These are phyloP conservation scores for Talaromyces sp. DNA, from an alignment of 2,329 filamentous ascomycete genomes.

Conservation along the genomic window DNA sequence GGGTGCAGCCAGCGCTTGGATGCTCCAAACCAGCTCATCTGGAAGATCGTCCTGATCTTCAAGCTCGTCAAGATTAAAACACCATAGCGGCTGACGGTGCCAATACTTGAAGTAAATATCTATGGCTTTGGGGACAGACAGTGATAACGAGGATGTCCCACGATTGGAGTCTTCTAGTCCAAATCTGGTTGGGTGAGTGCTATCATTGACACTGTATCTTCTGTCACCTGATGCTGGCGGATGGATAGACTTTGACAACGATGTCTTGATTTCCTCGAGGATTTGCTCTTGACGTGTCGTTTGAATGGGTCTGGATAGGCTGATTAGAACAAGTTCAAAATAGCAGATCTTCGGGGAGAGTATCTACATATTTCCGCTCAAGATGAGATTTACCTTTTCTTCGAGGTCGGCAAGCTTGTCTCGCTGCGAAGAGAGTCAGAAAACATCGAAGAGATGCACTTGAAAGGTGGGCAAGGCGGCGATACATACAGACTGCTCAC, in stretches of 20 bases:
- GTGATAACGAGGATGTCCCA: slow-evolving; percentile 14
- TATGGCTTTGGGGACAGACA: slow-evolving; percentile 17
- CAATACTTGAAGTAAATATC: slow-evolving; percentile 34
- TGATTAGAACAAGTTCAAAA: slow-evolving; percentile 5
- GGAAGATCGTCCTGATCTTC: slow-evolving; percentile 22
- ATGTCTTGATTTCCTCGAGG: slow-evolving; percentile 7
- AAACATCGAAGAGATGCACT: background rate
- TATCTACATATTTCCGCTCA: slow-evolving; percentile 39
- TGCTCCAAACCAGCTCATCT: slow-evolving; percentile 30
- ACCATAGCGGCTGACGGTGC: slow-evolving; percentile 35
- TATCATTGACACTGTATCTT: background rate
- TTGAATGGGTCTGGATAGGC: slow-evolving; percentile 15
- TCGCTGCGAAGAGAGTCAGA: slow-evolving; percentile 31
- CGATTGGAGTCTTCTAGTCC: slow-evolving; percentile 6
- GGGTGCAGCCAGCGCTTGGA: slow-evolving; percentile 28
- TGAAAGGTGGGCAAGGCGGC: background rate
- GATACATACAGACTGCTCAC: slow-evolving; percentile 41
- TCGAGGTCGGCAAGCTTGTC: slow-evolving; percentile 50
- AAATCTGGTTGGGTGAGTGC: background rate
- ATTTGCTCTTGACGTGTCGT: slow-evolving; percentile 19
- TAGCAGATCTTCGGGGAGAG: slow-evolving; percentile 7
- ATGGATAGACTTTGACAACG: slow-evolving; percentile 16
- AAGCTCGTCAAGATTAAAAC: slow-evolving; percentile 30
- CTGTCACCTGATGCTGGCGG: slow-evolving; percentile 16
- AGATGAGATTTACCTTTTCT: slow-evolving; percentile 49